A percentile compares a stretch with the other conserved stretches of the same genome.
Conservation (phyloP, 768 basidiomycete genomes). For the Amanita thiersii region DNA sequence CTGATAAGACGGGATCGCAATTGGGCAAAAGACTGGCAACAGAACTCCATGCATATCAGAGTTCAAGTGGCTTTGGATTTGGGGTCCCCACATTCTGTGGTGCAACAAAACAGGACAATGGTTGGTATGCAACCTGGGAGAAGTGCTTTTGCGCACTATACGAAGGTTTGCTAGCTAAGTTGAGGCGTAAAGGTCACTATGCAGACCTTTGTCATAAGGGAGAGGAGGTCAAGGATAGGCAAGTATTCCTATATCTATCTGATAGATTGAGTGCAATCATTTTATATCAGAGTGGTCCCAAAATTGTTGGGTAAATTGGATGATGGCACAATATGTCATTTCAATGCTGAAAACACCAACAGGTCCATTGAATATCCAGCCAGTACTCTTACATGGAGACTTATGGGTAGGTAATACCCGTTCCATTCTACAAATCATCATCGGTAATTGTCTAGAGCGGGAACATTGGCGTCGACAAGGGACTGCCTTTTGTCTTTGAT, state of each 20-base stretch:
- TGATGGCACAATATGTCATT: neutral
- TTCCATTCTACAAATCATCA: neutral
- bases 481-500: constrained; percentile 65
- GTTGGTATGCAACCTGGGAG: constrained; percentile 69
- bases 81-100: constrained; percentile 73
- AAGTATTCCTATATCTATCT: constrained; percentile 28
- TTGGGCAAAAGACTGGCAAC: constrained; percentile 58
- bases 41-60: constrained; percentile 54
- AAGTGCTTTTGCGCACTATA: constrained; percentile 59
- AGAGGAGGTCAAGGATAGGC: constrained; percentile 32
- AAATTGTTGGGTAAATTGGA: constrained; percentile 41
- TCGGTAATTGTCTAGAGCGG: constrained; percentile 43
- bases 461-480: constrained; percentile 57
- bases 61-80: constrained; percentile 59
- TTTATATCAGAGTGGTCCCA: constrained; percentile 54
- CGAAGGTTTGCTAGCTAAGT: constrained; percentile 42
- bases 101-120: constrained; percentile 58
- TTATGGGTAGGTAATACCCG: constrained; percentile 50
- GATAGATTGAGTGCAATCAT: neutral
- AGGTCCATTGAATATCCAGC: constrained; percentile 47
- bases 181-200: constrained; percentile 32
- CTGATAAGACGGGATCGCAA: constrained; percentile 31
- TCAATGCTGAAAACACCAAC: neutral
- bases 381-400: constrained; percentile 73
- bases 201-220: constrained; percentile 42